phyloP scores from a whole-genome alignment of 495 filamentous ascomycete species.

The Talaromyces wortmannii region DNA sequence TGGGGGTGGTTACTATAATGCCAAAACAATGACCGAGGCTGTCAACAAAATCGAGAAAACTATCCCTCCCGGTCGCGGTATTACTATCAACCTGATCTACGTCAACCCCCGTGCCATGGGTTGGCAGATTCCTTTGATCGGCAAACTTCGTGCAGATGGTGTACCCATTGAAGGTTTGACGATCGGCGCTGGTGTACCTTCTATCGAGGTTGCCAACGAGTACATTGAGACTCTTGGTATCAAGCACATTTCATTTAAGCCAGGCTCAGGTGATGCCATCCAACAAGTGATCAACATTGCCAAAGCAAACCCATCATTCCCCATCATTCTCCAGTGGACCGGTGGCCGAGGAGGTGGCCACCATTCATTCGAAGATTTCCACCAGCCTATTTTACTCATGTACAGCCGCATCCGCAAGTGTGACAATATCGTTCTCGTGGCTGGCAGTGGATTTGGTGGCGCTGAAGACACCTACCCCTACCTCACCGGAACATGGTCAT shows the following conservation, averaged over 20 bases:
- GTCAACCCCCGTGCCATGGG: conserved; percentile 24
- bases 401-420: conserved; percentile 37
- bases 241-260: conserved; percentile 44
- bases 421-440: conserved; percentile 39
- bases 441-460: conserved; percentile 42
- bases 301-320: conserved; percentile 35
- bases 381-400: conserved; percentile 35
- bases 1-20: conserved; percentile 25
- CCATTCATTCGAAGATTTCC: conserved; percentile 47
- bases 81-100: conserved; percentile 34
- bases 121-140: conserved; percentile 28
- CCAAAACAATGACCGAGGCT: conserved; percentile 17
- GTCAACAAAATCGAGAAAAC: conserved; percentile 17
- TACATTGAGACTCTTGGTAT: conserved; percentile 41
- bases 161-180: conserved; percentile 33
- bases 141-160: conserved; percentile 13
- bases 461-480: conserved; percentile 41
- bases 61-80: conserved; percentile 23
- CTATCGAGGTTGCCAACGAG: conserved; percentile 35
- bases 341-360: conserved; percentile 45
- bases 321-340: conserved; percentile 45
- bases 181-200: conserved; percentile 45
- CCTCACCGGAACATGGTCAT: conserved; percentile 37
- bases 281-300: conserved; percentile 41
- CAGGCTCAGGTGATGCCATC: conserved; percentile 36